Evolutionary conservation across 306 rosid genomes (phyloP), one percentile per base, ranked within the genome.

Genomic region (Corylus americana): DNA sequence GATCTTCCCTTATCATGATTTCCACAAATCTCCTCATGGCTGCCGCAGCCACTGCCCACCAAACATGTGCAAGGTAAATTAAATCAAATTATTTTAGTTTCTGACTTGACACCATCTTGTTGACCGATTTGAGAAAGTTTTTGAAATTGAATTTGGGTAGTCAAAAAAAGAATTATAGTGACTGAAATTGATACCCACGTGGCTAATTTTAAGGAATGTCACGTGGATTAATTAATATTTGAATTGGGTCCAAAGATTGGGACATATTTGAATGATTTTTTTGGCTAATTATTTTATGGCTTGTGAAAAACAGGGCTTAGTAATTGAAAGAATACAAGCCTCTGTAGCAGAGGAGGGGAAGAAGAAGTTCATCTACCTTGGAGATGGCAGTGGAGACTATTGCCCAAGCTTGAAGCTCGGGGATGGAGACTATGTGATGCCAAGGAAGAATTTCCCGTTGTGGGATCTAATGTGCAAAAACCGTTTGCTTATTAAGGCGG

Each of bases 11-110:
- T 77, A 47, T 71, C 90, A 84, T 73, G 90, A 90, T 58, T 92
- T 90, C 79, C 72, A 84, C 72, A 86, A 83, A 9, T 84, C 85
- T 22, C 18, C 92, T 0, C 97, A 90, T 82, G 89, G 89, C 35
- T 90, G 94, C 25, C 0, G 25, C 85, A 39, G 25, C 75, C 81
- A 66, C 76, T 90, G 97, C 80, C 97, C 97, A 77, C 95, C 92
- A 62, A 92, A 92, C 66, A 92, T 92, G 97, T 92, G 97, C 92
- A 92, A 93, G 98, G 98, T 91, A 81, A 44, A 71, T 70, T 1
- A 3, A 35, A 3, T 12, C 8, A 69, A 11, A 25, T 27, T 20
- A 71, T 3, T 45, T 39, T 39, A 18, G 42, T 39, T 68, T 68
- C 8, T 11, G 9, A 68, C 72, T 17, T 8, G 7, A 67, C 25